These are phyloP conservation scores for Sanghuangporus baumii DNA, from an alignment of 1,284 basidiomycete genomes.

Conservation along the genomic window DNA sequence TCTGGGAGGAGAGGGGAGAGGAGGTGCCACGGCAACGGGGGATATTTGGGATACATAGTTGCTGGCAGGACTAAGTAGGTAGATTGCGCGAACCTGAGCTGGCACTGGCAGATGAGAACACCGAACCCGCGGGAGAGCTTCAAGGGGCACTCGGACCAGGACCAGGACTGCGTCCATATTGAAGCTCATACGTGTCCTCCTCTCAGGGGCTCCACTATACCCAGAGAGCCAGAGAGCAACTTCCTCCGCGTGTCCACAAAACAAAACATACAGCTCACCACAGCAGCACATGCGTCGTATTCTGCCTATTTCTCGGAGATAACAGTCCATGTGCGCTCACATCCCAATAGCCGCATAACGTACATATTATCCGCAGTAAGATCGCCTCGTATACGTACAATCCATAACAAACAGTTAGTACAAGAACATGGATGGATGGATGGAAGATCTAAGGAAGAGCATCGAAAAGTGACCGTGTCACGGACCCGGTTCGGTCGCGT, in stretches of 20 bases:
- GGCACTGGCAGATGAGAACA: constrained; percentile 10
- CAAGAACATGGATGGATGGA: background rate
- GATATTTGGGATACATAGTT: background rate
- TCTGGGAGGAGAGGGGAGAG: constrained; percentile 33
- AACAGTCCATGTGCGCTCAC: constrained; percentile 4
- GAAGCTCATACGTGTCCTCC: background rate
- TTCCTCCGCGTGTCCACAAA: background rate
- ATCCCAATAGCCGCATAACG: background rate
- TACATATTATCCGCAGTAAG: constrained; percentile 16
- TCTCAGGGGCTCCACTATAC: constrained; percentile 15
- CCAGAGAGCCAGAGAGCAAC: background rate
- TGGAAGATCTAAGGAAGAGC: background rate
- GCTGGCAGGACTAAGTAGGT: background rate
- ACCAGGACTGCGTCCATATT: background rate
- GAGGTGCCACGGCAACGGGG: constrained; percentile 19
- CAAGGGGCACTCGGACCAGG: background rate
- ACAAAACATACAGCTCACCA: background rate
- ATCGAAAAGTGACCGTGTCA: background rate
- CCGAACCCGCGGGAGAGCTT: background rate
- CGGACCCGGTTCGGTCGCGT: constrained; percentile 7
- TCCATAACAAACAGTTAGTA: background rate
- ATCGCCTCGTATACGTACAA: background rate
- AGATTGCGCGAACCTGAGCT: too few relatives aligned
- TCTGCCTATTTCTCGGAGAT: constrained; percentile 12
- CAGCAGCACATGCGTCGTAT: background rate